Conservation (phyloP, 2,329 filamentous ascomycete species). For the Colletotrichum sp. region DNA sequence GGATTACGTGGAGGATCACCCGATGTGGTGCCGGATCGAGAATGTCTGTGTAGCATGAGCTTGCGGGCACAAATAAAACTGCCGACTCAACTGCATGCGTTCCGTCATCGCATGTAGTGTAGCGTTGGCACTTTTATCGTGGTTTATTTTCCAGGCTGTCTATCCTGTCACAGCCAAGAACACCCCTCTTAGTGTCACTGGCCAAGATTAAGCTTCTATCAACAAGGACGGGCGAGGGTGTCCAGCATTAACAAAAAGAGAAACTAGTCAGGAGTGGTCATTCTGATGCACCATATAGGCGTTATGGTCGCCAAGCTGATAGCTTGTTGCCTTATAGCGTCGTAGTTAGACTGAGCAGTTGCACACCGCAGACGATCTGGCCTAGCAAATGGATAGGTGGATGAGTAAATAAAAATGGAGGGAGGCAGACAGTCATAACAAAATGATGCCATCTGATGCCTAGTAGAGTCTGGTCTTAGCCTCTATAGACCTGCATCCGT, state of each 20-base stretch:
- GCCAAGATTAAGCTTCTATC: rapidly evolving
- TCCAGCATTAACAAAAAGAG: not conserved
- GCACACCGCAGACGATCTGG: too few species aligned
- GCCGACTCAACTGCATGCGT: not conserved
- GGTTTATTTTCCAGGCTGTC: not conserved
- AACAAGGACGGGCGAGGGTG: not conserved
- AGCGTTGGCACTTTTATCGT: not conserved
- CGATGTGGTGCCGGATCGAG: not conserved
- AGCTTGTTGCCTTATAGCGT: too few species aligned
- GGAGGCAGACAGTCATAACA: not conserved
- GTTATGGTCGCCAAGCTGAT: not conserved
- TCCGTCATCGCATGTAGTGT: not conserved
- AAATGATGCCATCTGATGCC: not conserved
- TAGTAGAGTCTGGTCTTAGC: not conserved
- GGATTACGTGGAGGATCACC: not conserved
- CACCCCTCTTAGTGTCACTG: not conserved
- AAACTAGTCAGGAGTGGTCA: not conserved
- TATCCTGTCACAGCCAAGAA: not conserved
- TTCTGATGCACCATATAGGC: not conserved
- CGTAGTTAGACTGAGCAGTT: too few species aligned
- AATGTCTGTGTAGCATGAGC: not conserved
- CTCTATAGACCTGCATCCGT: not conserved
- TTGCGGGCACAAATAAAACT: not conserved
- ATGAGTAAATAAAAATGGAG: rapidly evolving
- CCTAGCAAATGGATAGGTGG: too few species aligned